A percentile compares a stretch with the other conserved stretches of the same genome.
These are phyloP conservation scores for Ogataea methylovora DNA, from an alignment of 805 yeast species.

Conservation along the genomic window DNA sequence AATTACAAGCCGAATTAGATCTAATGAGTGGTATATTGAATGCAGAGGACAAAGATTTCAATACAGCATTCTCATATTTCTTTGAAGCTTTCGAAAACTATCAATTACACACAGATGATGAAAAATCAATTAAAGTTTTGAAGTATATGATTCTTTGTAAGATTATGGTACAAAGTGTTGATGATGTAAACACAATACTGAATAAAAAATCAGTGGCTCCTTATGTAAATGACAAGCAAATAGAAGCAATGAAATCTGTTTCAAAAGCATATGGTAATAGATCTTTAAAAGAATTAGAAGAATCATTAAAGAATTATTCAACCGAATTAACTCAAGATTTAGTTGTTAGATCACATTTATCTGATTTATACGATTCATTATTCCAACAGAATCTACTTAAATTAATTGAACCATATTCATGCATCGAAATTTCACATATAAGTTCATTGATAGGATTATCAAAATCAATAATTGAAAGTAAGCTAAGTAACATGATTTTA, in stretches of 20 bases:
- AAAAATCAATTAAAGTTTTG: slow-evolving; percentile 53
- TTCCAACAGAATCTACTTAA: slow-evolving; percentile 90
- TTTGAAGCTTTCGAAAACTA: slow-evolving; percentile 93
- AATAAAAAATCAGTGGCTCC: slow-evolving; percentile 39
- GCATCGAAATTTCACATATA: slow-evolving; percentile 88
- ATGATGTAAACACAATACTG: slow-evolving; percentile 76
- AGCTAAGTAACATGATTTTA: slow-evolving; percentile 91
- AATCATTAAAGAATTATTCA: slow-evolving; percentile 64
- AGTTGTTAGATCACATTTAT: slow-evolving; percentile 85
- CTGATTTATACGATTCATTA: slow-evolving; percentile 86
- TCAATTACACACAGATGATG: slow-evolving; percentile 39
- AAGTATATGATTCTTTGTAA: slow-evolving; percentile 91
- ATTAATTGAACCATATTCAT: slow-evolving; percentile 91
- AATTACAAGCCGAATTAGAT: slow-evolving; percentile 89
- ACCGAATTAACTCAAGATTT: slow-evolving; percentile 77
- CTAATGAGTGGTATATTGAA: slow-evolving; percentile 91
- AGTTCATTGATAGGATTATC: slow-evolving; percentile 85
- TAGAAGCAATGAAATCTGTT: slow-evolving; percentile 94
- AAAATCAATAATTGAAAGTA: slow-evolving; percentile 84
- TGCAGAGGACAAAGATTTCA: slow-evolving; percentile 95
- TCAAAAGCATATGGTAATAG: slow-evolving; percentile 86
- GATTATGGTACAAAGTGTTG: slow-evolving; percentile 83
- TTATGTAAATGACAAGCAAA: slow-evolving; percentile 58
- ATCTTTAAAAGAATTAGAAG: slow-evolving; percentile 85
- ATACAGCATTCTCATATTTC: slow-evolving; percentile 92